Evolutionary conservation across 139 green algal genomes (phyloP).

Genomic region (Micractinium sp.): DNA sequence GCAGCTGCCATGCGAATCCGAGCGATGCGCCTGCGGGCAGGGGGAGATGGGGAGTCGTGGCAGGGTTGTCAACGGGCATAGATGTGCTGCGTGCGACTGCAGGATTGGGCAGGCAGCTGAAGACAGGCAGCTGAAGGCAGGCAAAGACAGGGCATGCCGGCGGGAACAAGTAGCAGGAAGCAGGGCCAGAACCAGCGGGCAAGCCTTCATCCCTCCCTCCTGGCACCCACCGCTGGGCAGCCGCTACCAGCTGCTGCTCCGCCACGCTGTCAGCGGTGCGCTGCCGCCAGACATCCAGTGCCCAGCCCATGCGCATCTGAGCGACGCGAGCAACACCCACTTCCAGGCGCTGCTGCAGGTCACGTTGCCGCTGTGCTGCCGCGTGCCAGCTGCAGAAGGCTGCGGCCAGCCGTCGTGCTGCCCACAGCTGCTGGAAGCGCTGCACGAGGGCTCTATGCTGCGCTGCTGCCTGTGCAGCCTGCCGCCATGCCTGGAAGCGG

Average conservation of each 20-base stretch:
- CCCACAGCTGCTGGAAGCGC: background rate
- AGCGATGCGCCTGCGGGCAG: conserved; percentile 9
- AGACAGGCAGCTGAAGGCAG: no score
- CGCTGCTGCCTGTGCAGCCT: background rate
- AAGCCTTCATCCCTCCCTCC: background rate
- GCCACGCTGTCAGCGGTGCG: background rate
- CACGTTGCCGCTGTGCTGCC: background rate
- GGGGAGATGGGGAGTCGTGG: no score
- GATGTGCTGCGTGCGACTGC: no score
- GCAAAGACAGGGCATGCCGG: background rate
- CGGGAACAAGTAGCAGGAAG: background rate
- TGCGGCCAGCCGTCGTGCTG: background rate
- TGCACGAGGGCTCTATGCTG: background rate
- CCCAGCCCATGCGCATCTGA: conserved; percentile 3
- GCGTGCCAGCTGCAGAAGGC: conserved; percentile 28
- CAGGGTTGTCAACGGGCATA: no score
- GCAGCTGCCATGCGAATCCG: conserved; percentile 11
- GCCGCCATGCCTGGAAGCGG: background rate
- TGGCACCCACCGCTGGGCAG: conserved; percentile 9
- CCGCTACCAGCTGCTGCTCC: conserved; percentile 2
- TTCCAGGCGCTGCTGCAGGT: background rate
- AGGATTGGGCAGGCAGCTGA: no score
- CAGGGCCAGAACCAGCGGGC: background rate
- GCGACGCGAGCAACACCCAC: background rate
- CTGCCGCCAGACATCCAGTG: conserved; percentile 35